Evolutionary conservation across 2,329 filamentous ascomycete species (phyloP).

Genomic region (Talaromyces sp.): DNA sequence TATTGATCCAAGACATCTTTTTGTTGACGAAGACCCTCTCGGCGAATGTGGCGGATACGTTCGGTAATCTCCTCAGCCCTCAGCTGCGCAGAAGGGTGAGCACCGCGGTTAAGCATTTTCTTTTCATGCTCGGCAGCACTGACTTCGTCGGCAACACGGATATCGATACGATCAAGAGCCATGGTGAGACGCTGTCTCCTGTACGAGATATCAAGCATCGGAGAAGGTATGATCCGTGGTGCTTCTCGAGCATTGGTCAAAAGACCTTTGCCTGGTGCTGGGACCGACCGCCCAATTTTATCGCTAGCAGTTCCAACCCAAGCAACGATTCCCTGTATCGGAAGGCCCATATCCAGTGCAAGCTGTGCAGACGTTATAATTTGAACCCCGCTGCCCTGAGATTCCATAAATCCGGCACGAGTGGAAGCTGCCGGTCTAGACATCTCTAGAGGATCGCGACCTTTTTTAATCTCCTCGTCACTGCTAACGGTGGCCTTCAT

Average conservation of each 20-base stretch:
- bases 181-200: not conserved
- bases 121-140: not conserved
- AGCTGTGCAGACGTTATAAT: constrained; percentile 4
- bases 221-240: constrained; percentile 85
- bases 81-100: not conserved
- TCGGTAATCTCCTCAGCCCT: not conserved
- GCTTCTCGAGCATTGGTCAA: constrained; percentile 68
- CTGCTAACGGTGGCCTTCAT: constrained; percentile 99
- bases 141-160: not conserved
- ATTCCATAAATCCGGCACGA: constrained; percentile 98
- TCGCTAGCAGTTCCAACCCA: constrained; percentile 94
- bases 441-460: constrained; percentile 89
- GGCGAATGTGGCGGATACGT: not conserved
- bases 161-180: constrained; percentile 58
- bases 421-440: constrained; percentile 95
- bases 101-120: not conserved
- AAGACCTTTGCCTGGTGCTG: constrained; percentile 93
- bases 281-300: constrained; percentile 98
- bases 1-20: constrained; percentile 49
- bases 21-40: not conserved
- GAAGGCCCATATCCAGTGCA: constrained; percentile 13
- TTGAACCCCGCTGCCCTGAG: constrained; percentile 74
- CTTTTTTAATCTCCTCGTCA: constrained; percentile 90
- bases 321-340: constrained; percentile 90
- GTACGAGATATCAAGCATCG: constrained; percentile 75